Conservation (phyloP, 805 yeast species). For the Nakazawaea laoshanensis region DNA sequence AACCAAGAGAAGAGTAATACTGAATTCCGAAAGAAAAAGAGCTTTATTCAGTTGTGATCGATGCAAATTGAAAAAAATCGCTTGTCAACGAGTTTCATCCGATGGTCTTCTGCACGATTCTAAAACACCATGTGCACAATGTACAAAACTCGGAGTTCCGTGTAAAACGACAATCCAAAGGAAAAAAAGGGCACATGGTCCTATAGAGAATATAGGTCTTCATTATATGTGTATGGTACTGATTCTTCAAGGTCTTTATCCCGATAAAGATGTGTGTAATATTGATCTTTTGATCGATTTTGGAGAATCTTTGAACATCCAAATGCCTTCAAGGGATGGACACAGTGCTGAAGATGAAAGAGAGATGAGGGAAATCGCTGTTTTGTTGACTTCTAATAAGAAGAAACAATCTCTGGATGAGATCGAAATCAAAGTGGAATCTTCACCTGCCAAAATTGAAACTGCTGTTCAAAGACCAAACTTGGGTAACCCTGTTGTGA, state of each 20-base stretch:
- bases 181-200: slow-evolving; percentile 13
- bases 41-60: slow-evolving; percentile 16
- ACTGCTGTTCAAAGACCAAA: background rate
- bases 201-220: slow-evolving; percentile 15
- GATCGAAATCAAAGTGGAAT: background rate
- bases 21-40: slow-evolving; percentile 11
- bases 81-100: slow-evolving; percentile 11
- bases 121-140: slow-evolving; percentile 11
- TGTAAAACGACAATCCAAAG: slow-evolving; percentile 15
- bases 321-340: slow-evolving; percentile 14
- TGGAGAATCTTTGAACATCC: slow-evolving; percentile 10
- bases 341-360: slow-evolving; percentile 11
- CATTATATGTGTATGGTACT: slow-evolving; percentile 15
- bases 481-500: no score
- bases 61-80: slow-evolving; percentile 12
- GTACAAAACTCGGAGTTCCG: slow-evolving; percentile 10
- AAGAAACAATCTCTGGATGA: slow-evolving; percentile 3
- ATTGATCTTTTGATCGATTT: slow-evolving; percentile 14
- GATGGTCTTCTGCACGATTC: slow-evolving; percentile 7
- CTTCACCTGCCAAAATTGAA: background rate
- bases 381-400: slow-evolving; percentile 11
- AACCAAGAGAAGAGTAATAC: slow-evolving; percentile 8
- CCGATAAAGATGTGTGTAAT: slow-evolving; percentile 14
- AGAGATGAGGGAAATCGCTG: slow-evolving; percentile 10
- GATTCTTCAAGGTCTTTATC: slow-evolving; percentile 12